Evolutionary conservation across 176 grass and related monocot species (phyloP), one percentile per base, ranked within the genome.

Genomic region (Phoenix dactylifera): DNA sequence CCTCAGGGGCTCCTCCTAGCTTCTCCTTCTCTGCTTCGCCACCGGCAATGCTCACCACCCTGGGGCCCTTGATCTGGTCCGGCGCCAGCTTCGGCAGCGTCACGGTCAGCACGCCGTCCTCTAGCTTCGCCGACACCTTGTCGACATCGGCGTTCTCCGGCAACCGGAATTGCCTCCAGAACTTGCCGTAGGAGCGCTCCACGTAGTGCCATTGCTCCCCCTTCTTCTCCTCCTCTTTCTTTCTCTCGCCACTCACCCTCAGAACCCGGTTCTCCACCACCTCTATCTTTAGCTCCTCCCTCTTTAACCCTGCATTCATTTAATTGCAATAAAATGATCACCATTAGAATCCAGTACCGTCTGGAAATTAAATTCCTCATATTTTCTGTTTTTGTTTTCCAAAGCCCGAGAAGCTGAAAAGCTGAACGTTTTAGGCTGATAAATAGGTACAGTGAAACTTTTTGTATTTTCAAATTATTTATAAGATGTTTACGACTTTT

Each of bases 101-200:
- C 51, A 95, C 71, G 14, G 74, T 77, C 56, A 95, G 86, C 17
- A 87, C 80, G 16, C 90, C 90, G 26, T 39, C 62, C 23, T 89
- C 82, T 18, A 95, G 77, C 50, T 49, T 65, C 4, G 86, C 86
- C 15, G 68, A 64, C 29, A 87, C 59, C 3, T 80, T 60, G 51
- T 89, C 90, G 23, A 95, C 58, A 57, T 95, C 83, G 5, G 73
- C 83, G 66, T 87, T 95, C 55, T 90, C 80, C 18, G 90, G 90
- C 22, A 95, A 77, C 30, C 90, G 74, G 71, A 95, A 81, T 63
- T 86, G 86, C 22, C 90, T 86, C 90, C 90, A 95, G 90, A 95
- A 95, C 70, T 75, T 65, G 49, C 90, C 90, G 50, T 87, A 79
- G 15, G 86, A 82, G 0, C 90, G 73, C 86, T 95, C 90, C 55